Conservation (phyloP, 2,329 filamentous ascomycete genomes). For the Botrytis tulipae region DNA sequence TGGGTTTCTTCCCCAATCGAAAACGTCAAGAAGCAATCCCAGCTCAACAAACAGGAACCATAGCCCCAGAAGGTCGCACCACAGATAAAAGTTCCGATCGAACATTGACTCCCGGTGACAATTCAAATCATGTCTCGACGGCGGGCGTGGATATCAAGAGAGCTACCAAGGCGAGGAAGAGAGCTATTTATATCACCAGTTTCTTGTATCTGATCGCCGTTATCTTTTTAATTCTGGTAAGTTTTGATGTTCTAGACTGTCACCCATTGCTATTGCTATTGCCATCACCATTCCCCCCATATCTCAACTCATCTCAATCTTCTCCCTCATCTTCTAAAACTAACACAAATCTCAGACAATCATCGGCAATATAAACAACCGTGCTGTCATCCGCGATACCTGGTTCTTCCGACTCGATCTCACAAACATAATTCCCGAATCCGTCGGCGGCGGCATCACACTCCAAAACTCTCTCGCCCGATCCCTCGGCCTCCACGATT, state of each 20-base stretch:
- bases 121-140: slow-evolving; percentile 18
- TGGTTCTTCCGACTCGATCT: slow-evolving; percentile 87
- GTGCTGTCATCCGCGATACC: slow-evolving; percentile 61
- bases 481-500: slow-evolving; percentile 85
- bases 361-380: slow-evolving; percentile 69
- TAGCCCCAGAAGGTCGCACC: slow-evolving; percentile 15
- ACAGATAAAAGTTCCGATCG: slow-evolving; percentile 26
- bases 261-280: background rate
- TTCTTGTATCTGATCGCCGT: slow-evolving; percentile 71
- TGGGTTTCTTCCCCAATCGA: slow-evolving; percentile 32
- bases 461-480: slow-evolving; percentile 87
- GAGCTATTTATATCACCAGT: slow-evolving; percentile 59
- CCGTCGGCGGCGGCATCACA: slow-evolving; percentile 51
- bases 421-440: slow-evolving; percentile 58
- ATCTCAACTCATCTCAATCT: background rate
- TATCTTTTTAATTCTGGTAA: slow-evolving; percentile 75
- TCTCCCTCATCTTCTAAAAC: background rate
- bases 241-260: slow-evolving; percentile 17
- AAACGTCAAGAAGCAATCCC: slow-evolving; percentile 22
- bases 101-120: slow-evolving; percentile 30
- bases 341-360: slow-evolving; percentile 46
- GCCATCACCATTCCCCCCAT: background rate
- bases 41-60: slow-evolving; percentile 22
- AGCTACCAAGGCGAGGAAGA: slow-evolving; percentile 51
- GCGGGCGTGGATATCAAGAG: slow-evolving; percentile 43